Percentiles rank a stretch among this genome's conserved stretches.
phyloP scores from a whole-genome alignment of 345 rosid species.

The Eucalyptus regnans region DNA sequence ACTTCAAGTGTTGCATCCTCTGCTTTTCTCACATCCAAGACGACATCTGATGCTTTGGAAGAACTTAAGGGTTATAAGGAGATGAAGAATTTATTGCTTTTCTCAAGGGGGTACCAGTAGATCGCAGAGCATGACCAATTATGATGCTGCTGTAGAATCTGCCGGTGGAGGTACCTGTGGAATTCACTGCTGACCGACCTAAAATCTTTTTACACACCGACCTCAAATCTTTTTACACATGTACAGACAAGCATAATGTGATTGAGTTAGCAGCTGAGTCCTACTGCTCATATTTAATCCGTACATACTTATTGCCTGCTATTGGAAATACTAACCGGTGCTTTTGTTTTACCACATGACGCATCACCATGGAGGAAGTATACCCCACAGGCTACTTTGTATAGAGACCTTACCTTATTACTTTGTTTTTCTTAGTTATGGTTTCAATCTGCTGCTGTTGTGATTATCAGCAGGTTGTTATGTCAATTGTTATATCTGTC shows the following conservation, averaged over 20 bases:
- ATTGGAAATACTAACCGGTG: neutral
- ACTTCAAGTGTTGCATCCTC: slow-evolving; percentile 40
- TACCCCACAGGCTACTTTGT: neutral
- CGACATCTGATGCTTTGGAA: slow-evolving; percentile 77
- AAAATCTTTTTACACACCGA: neutral
- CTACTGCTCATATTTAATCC: neutral
- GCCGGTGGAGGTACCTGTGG: neutral
- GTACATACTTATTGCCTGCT: neutral
- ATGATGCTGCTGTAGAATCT: neutral
- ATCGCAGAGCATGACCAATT: neutral
- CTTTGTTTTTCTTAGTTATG: neutral
- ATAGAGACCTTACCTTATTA: neutral
- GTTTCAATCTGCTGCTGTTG: neutral
- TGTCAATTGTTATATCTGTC: neutral
- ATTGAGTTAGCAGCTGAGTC: neutral
- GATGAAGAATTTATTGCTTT: slow-evolving; percentile 46
- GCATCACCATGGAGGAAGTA: neutral
- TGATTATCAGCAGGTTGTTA: neutral
- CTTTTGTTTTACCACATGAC: neutral
- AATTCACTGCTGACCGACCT: neutral
- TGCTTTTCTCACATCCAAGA: slow-evolving; percentile 37
- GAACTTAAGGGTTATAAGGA: slow-evolving; percentile 66
- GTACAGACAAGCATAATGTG: neutral
- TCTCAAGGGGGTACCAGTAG: slow-evolving; percentile 14
- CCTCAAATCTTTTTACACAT: neutral